Base-by-base conservation (phyloP, 148 eudicot genomes). In the Camellia japonica region DNA sequence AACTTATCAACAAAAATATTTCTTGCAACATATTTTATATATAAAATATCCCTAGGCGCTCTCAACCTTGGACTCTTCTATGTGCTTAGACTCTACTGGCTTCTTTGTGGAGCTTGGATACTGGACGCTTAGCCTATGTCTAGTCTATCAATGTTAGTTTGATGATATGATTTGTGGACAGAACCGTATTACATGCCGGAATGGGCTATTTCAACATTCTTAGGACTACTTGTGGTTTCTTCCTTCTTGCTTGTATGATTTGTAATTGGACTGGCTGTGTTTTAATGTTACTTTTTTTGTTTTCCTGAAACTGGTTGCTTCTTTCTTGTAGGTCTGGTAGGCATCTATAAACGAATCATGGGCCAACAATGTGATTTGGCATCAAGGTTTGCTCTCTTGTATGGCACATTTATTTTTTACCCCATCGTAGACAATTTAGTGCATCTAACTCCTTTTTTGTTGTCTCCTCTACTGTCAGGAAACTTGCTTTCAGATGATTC, bases 401-500 rank as follows among this genome's bases (percentile, higher is more conserved):
- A 7, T 49, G 2, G 43, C 44, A 7, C 46, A 47, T 79, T 77
- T 65, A 13, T 63, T 23, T 4, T 52, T 56, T 80, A 49, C 46
- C 11, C 63, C 51, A 10, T 76, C 61, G 13, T 67, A 3, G 54
- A 60, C 67, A 75, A 62, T 38, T 4, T 68, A 10, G 5, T 19
- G 47, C 68, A 12, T 68, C 59, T 42, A 20, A 56, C 61, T 69
- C 44, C 42, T 67, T 85, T 74, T 71, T 9, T 43, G 19, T 55
- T 78, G 8, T 76, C 65, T 41, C 42, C 49, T 43, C 49, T 88
- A 68, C 71, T 84, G 83, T 83, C 88, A 93, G 97, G 97, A 68
- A 85, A 91, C 78, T 92, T 93, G 54, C 87, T 91, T 73, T 85
- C 88, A 47, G 90, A 87, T 56, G 92, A 89, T 69, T 90, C 97